Evolutionary conservation across 495 filamentous ascomycete species (phyloP).

Genomic region (Hypoxylon rickii): DNA sequence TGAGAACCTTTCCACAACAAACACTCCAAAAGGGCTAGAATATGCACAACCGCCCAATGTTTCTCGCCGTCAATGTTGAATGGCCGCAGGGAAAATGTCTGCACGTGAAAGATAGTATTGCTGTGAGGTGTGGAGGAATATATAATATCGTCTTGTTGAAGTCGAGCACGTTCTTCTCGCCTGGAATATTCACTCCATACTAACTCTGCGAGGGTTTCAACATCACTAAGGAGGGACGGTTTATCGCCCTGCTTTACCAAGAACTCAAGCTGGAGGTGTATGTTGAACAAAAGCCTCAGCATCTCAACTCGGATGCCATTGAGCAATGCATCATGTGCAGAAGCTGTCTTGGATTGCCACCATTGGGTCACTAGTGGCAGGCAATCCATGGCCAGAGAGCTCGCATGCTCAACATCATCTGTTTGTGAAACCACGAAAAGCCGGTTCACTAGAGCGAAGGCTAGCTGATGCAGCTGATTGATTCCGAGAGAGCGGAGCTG

Average conservation of each 20-base stretch:
- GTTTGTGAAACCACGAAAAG: conserved; percentile 67
- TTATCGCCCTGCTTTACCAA: conserved; percentile 35
- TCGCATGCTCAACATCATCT: conserved; percentile 67
- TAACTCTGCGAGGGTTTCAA: conserved; percentile 61
- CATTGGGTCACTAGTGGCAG: conserved; percentile 72
- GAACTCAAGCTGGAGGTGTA: conserved; percentile 62
- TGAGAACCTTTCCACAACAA: conserved; percentile 44
- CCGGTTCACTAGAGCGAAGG: conserved; percentile 75
- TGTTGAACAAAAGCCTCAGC: conserved; percentile 69
- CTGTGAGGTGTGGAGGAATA: conserved; percentile 53
- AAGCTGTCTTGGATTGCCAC: conserved; percentile 71
- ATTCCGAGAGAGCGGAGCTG: conserved; percentile 58
- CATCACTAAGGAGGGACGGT: conserved; percentile 37
- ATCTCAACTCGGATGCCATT: conserved; percentile 62
- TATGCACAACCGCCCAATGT: conserved; percentile 58
- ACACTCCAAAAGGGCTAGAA: conserved; percentile 54
- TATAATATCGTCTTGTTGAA: conserved; percentile 75
- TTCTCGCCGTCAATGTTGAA: conserved; percentile 53
- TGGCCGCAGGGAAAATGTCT: conserved; percentile 53
- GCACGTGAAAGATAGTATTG: conserved; percentile 39
- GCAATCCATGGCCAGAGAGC: conserved; percentile 59
- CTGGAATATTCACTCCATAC: conserved; percentile 74
- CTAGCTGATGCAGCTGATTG: conserved; percentile 67
- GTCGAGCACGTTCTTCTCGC: conserved; percentile 69
- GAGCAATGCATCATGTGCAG: conserved; percentile 72